Percentiles rank a stretch among this genome's conserved stretches.
phyloP scores from a whole-genome alignment of 2,329 filamentous ascomycete species.

The Paecilomyces sp. region DNA sequence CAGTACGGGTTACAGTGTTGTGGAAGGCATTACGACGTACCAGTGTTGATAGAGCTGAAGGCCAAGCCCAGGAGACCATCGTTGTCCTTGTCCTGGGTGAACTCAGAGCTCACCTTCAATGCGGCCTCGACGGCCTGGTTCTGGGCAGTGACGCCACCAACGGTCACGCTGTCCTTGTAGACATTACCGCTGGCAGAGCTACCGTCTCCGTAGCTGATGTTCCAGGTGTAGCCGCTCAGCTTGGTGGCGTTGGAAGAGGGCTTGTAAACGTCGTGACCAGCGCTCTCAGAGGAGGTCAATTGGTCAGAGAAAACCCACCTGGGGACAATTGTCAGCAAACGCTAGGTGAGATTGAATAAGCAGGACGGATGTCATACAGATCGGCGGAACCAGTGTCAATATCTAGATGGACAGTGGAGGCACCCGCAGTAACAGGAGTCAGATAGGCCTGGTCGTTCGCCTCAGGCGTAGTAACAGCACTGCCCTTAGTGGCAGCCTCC shows the following conservation, averaged over 20 bases:
- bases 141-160: constrained; percentile 54
- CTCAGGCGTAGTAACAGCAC: constrained; percentile 38
- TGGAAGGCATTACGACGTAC: constrained; percentile 9
- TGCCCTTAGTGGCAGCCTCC: constrained; percentile 23
- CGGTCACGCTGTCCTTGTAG: constrained; percentile 57
- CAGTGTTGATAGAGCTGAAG: constrained; percentile 54
- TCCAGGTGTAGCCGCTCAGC: constrained; percentile 48
- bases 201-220: constrained; percentile 59
- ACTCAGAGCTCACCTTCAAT: constrained; percentile 47
- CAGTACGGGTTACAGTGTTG: not conserved
- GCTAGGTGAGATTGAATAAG: not conserved
- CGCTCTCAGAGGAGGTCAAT: constrained; percentile 42
- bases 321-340: constrained; percentile 6
- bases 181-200: constrained; percentile 57
- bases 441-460: constrained; percentile 53
- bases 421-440: constrained; percentile 57
- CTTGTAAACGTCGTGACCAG: constrained; percentile 53
- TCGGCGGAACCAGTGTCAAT: constrained; percentile 65
- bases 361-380: constrained; percentile 44
- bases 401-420: constrained; percentile 57
- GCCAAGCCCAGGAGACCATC: constrained; percentile 56
- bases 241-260: constrained; percentile 42
- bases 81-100: constrained; percentile 44
- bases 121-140: constrained; percentile 62
- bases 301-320: constrained; percentile 62